Percentiles rank a stretch among this genome's conserved stretches.
Evolutionary conservation across 2,329 filamentous ascomycete species (phyloP).

Genomic region (Neonectria coccinea): DNA sequence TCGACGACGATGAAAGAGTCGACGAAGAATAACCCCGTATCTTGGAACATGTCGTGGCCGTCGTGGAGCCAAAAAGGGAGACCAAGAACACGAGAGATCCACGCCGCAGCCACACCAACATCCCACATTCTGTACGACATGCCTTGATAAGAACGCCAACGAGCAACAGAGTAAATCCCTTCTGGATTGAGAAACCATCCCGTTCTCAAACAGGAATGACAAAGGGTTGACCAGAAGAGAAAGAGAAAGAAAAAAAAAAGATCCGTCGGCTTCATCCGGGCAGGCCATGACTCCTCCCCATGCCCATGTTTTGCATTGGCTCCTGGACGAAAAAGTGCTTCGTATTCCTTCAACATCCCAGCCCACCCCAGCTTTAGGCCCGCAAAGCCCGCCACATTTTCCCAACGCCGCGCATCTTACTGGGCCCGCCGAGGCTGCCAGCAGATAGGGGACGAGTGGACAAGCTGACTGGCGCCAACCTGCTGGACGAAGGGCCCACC

Average conservation of each 20-base stretch:
- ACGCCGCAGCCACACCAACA: conserved; percentile 1
- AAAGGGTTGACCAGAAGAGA: too few species aligned
- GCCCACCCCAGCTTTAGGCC: conserved; percentile 6
- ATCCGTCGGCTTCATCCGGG: conserved; percentile 1
- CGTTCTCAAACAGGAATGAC: conserved; percentile 5
- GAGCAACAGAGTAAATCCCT: not conserved
- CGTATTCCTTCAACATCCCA: conserved; percentile 5
- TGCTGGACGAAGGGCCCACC: not conserved
- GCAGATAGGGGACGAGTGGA: not conserved
- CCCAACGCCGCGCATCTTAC: not conserved
- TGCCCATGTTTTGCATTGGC: conserved; percentile 12
- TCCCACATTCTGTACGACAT: conserved; percentile 7
- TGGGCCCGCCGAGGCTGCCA: not conserved
- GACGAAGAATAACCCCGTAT: not conserved
- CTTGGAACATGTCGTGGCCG: not conserved
- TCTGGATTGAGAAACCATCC: not conserved
- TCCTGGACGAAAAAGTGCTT: conserved; percentile 5
- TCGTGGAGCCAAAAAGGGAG: not conserved
- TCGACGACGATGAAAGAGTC: not conserved
- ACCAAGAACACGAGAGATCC: not conserved
- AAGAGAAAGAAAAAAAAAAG: not conserved
- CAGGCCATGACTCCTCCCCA: not conserved
- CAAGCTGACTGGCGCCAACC: not conserved
- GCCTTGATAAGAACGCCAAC: not conserved
- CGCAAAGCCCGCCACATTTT: conserved; percentile 1